These are phyloP conservation scores for Ophiostoma novo-ulmi DNA, from an alignment of 2,329 filamentous ascomycete species.

Conservation along the genomic window DNA sequence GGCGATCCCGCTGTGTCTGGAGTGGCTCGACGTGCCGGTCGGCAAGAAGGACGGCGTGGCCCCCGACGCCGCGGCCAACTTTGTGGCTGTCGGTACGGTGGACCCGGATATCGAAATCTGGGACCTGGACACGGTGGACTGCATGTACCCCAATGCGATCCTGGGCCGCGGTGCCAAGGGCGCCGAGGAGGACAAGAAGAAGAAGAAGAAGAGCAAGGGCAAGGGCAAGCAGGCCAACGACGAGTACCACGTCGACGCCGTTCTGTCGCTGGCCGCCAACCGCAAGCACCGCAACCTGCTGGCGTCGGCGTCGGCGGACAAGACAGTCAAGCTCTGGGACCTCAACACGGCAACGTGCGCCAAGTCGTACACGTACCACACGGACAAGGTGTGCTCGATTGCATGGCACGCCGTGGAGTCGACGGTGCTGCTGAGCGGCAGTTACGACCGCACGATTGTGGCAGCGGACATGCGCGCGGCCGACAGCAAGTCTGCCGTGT, in stretches of 20 bases:
- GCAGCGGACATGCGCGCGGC: constrained; percentile 96
- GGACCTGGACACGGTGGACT: constrained; percentile 93
- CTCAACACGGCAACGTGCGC: constrained; percentile 86
- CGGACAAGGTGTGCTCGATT: constrained; percentile 94
- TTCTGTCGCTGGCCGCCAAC: constrained; percentile 87
- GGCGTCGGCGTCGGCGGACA: constrained; percentile 91
- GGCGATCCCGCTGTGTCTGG: constrained; percentile 87
- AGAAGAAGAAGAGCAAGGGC: constrained; percentile 84
- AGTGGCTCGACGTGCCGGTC: constrained; percentile 93
- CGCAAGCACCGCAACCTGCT: constrained; percentile 89
- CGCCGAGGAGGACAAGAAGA: constrained; percentile 47
- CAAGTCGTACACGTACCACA: constrained; percentile 93
- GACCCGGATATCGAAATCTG: constrained; percentile 98
- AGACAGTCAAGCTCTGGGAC: constrained; percentile 97
- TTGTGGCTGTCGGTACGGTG: constrained; percentile 92
- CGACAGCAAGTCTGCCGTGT: constrained; percentile 55
- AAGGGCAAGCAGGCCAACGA: constrained; percentile 85
- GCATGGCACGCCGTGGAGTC: constrained; percentile 88
- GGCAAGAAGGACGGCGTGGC: constrained; percentile 53
- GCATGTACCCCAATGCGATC: constrained; percentile 97
- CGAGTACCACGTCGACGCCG: constrained; percentile 87
- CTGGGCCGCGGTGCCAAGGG: constrained; percentile 64
- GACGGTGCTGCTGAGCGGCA: constrained; percentile 84
- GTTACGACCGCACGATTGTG: constrained; percentile 89
- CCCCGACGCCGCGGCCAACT: constrained; percentile 71